These are phyloP conservation scores for Phaeodactylum tricornutum DNA, from an alignment of 108 stramenopile species.

Conservation along the genomic window DNA sequence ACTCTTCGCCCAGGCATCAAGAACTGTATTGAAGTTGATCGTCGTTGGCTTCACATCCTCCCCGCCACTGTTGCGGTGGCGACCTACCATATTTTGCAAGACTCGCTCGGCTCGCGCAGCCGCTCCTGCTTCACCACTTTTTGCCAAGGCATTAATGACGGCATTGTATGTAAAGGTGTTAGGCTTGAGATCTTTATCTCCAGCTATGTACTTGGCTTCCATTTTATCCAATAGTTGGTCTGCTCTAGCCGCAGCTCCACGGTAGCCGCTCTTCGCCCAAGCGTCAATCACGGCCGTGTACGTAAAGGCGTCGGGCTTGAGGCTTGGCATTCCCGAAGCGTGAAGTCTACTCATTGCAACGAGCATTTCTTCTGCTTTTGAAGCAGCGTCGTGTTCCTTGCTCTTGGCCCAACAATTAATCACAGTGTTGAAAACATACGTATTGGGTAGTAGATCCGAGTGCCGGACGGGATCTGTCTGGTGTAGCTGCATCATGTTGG, in stretches of 20 bases:
- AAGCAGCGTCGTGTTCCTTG: slow-evolving; percentile 56
- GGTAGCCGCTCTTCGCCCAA: slow-evolving; percentile 46
- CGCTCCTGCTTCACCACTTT: slow-evolving; percentile 69
- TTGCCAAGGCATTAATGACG: slow-evolving; percentile 79
- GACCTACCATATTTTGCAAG: slow-evolving; percentile 76
- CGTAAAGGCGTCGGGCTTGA: slow-evolving; percentile 82
- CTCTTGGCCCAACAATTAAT: slow-evolving; percentile 61
- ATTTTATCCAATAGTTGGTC: slow-evolving; percentile 78
- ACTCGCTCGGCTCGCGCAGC: slow-evolving; percentile 72
- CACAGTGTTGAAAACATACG: slow-evolving; percentile 73
- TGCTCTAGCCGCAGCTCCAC: slow-evolving; percentile 71
- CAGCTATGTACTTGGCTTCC: slow-evolving; percentile 75
- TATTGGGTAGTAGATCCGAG: slow-evolving; percentile 66
- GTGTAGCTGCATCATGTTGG: slow-evolving; percentile 68
- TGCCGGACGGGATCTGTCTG: slow-evolving; percentile 62
- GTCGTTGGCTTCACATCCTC: slow-evolving; percentile 79
- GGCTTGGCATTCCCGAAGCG: slow-evolving; percentile 55
- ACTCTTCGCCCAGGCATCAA: slow-evolving; percentile 67
- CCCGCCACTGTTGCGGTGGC: slow-evolving; percentile 45
- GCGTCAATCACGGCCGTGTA: slow-evolving; percentile 50
- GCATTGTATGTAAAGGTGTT: slow-evolving; percentile 72
- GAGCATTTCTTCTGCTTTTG: slow-evolving; percentile 82
- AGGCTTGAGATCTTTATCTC: slow-evolving; percentile 66
- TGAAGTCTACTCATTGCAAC: slow-evolving; percentile 69
- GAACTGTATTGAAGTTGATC: slow-evolving; percentile 78